Evolutionary conservation across 805 yeast species (phyloP), one percentile per base, ranked within the genome.

Genomic region (Nakazawaea populi): DNA sequence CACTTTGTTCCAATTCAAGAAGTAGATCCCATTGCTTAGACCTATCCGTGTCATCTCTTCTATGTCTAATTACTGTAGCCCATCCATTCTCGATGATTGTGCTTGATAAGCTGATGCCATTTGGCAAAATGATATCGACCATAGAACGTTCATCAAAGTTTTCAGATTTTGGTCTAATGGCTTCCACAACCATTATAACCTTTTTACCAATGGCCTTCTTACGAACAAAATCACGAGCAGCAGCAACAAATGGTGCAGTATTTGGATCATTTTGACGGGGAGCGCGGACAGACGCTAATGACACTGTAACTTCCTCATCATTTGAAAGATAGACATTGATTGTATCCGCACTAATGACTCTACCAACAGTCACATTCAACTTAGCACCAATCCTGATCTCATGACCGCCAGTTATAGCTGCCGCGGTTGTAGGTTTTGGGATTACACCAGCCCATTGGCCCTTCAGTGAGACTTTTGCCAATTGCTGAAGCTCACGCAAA

Each of bases 21-120:
- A 89, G 73, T 46, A 74, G 75, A 61, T 89, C 96, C 92, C 96
- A 88, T 58, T 81, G 77, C 34, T 82, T 75, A 2, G 94, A 82
- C 57, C 88, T 75, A 60, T 83, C 88, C 10, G 75, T 68, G 44
- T 84, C 87, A 52, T 85, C 88, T 66, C 83, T 83, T 62, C 84
- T 82, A 68, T 87, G 95, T 62, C 80, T 81, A 52, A 87, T 75
- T 28, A 88, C 96, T n/a, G 85, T 70, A 12, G 91, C 95, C 65
- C 71, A 80, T 6, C 96, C 96, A 52, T 69, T 73, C 31, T 73
- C 65, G 18, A 89, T 85, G 48, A 89, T 63, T 34, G 70, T 58
- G 57, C 81, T 79, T 6, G 88, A 79, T 38, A 89, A 70, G 60
- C 87, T 87, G 42, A 69, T 67, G 37, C 79, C 80, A 48, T 78